These are phyloP conservation scores for Castanea crenata DNA, from an alignment of 306 rosid species.

Conservation along the genomic window DNA sequence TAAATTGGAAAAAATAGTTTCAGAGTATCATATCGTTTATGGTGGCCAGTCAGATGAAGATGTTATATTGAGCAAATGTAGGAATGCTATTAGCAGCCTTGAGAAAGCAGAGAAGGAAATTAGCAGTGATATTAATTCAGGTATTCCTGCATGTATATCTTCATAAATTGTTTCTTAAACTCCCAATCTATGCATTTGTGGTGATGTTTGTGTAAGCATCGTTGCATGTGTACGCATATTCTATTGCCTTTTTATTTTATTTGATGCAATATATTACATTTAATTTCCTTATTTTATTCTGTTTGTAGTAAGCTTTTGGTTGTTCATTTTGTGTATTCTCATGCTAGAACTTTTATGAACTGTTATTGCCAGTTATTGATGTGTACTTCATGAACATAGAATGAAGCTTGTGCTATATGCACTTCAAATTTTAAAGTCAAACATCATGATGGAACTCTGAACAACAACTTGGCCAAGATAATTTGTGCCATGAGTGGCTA, in stretches of 20 bases:
- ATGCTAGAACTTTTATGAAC: neutral
- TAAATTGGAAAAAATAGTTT: constrained; percentile 79
- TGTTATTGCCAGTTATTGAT: neutral
- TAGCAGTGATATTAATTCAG: constrained; percentile 60
- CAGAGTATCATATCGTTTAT: constrained; percentile 64
- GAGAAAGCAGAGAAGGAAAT: constrained; percentile 83
- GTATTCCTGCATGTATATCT: constrained; percentile 27
- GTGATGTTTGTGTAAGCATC: neutral
- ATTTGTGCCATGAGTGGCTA: neutral
- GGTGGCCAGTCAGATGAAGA: constrained; percentile 84
- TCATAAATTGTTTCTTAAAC: constrained; percentile 21
- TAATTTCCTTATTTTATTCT: neutral
- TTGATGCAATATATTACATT: neutral
- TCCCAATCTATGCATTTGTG: constrained; percentile 1
- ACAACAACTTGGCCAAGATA: neutral
- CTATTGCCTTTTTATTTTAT: neutral
- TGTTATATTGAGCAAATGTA: constrained; percentile 72
- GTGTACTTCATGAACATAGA: neutral
- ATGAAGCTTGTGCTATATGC: neutral
- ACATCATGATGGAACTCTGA: neutral
- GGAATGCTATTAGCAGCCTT: constrained; percentile 67
- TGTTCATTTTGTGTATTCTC: neutral
- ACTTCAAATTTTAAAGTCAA: neutral
- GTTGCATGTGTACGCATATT: neutral
- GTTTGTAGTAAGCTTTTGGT: neutral